These are phyloP conservation scores for Arabidopsis thaliana DNA, from an alignment of 345 rosid species.

Conservation along the genomic window DNA sequence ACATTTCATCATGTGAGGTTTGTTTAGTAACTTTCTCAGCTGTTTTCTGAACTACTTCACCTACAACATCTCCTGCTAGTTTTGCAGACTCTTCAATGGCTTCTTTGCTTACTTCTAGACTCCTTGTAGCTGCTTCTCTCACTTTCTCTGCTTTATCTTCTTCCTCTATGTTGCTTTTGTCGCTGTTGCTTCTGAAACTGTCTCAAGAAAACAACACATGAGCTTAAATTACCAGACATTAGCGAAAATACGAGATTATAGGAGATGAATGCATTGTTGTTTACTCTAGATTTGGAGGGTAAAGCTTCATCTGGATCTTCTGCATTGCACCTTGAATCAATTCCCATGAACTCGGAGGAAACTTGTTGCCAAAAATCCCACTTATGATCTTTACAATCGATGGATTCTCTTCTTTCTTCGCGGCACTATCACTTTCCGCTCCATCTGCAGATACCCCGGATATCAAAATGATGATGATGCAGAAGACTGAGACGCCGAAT, in stretches of 20 bases:
- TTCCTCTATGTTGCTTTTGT: slow-evolving; percentile 23
- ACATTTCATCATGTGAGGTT: slow-evolving; percentile 54
- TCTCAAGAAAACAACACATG: slow-evolving; percentile 5
- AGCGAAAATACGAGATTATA: not conserved
- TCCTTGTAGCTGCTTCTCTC: slow-evolving; percentile 66
- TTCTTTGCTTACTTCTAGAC: slow-evolving; percentile 47
- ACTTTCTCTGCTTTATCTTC: slow-evolving; percentile 48
- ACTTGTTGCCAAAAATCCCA: slow-evolving; percentile 45
- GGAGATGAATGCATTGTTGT: slow-evolving; percentile 6
- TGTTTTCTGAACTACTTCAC: slow-evolving; percentile 54
- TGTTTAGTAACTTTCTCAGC: slow-evolving; percentile 52
- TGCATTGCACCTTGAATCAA: slow-evolving; percentile 55
- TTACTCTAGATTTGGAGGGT: slow-evolving; percentile 72
- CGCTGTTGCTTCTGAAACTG: slow-evolving; percentile 58
- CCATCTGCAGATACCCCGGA: slow-evolving; percentile 36
- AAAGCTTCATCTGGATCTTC: slow-evolving; percentile 53
- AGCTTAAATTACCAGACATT: not conserved
- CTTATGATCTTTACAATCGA: slow-evolving; percentile 46
- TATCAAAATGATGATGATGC: slow-evolving; percentile 40
- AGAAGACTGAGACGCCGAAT: slow-evolving; percentile 11
- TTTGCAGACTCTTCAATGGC: slow-evolving; percentile 61
- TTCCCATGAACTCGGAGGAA: slow-evolving; percentile 62
- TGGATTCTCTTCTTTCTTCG: slow-evolving; percentile 43
- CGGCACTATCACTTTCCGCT: slow-evolving; percentile 19
- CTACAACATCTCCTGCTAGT: slow-evolving; percentile 54